phyloP scores from a whole-genome alignment of 805 yeast species.

The Teunomyces tritomae region DNA sequence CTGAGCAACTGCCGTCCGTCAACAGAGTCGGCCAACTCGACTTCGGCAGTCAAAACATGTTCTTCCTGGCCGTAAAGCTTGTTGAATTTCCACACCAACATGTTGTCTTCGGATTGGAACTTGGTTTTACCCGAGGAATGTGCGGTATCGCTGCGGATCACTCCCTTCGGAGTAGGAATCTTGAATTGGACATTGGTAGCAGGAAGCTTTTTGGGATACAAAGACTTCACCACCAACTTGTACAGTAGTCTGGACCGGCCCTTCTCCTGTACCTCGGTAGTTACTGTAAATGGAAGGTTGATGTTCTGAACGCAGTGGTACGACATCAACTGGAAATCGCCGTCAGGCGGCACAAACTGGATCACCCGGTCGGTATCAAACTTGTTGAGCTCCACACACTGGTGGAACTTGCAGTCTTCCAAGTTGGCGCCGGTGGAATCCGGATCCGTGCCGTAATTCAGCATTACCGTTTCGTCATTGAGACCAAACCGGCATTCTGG shows the following conservation, averaged over 20 bases:
- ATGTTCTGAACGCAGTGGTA: conserved; percentile 52
- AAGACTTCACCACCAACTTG: conserved; percentile 59
- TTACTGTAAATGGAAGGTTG: conserved; percentile 67
- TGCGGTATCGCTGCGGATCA: conserved; percentile 17
- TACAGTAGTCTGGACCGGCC: conserved; percentile 51
- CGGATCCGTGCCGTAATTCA: conserved; percentile 11
- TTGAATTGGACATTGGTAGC: conserved; percentile 64
- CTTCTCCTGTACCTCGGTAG: conserved; percentile 48
- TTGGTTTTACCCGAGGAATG: conserved; percentile 65
- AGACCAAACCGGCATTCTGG: conserved; percentile 83
- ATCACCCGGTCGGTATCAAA: conserved; percentile 66
- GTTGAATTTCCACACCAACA: conserved; percentile 66
- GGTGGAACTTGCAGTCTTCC: conserved; percentile 83
- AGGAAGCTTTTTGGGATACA: conserved; percentile 52
- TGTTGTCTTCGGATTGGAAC: conserved; percentile 62
- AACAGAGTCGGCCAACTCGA: conserved; percentile 31
- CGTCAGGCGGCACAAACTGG: conserved; percentile 83
- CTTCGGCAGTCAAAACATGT: conserved; percentile 54
- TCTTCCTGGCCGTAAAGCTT: conserved; percentile 69
- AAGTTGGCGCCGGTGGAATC: conserved; percentile 49
- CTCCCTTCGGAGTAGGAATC: conserved; percentile 63
- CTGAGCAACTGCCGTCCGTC: conserved; percentile 12
- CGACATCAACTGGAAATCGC: conserved; percentile 77
- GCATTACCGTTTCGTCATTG: conserved; percentile 45
- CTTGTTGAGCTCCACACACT: conserved; percentile 72